A percentile compares a stretch with the other conserved stretches of the same genome.
Conservation (phyloP, 176 grass and related monocot genomes). For the Zoysia japonica region DNA sequence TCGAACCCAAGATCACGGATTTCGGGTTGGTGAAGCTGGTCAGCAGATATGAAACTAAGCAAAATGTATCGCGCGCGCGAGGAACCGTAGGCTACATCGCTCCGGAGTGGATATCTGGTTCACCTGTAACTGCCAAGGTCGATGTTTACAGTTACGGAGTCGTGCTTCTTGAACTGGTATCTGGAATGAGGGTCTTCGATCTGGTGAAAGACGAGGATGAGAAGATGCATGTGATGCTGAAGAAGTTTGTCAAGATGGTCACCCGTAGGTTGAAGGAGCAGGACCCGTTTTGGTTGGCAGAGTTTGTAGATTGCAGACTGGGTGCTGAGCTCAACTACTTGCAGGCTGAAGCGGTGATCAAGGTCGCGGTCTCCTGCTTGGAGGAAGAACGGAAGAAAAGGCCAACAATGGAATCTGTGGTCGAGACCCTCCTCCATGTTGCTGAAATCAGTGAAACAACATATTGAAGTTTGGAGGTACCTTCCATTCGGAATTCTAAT, state of each 20-base stretch:
- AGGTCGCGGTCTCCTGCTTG: conserved; percentile 45
- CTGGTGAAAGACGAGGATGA: conserved; percentile 28
- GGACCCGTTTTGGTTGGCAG: conserved; percentile 37
- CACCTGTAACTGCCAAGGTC: conserved; percentile 41
- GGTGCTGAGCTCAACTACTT: conserved; percentile 23
- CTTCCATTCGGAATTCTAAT: too few relatives aligned
- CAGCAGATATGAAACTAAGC: conserved; percentile 23
- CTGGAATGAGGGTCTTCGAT: conserved; percentile 36
- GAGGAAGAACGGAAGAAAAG: conserved; percentile 50
- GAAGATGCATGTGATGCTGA: conserved; percentile 29
- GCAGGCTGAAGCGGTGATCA: conserved; percentile 36
- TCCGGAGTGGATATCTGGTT: conserved; percentile 48
- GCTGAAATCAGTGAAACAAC: background rate
- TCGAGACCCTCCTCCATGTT: conserved; percentile 39
- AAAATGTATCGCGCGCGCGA: conserved; percentile 14
- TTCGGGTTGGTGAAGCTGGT: conserved; percentile 49
- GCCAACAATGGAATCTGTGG: conserved; percentile 53
- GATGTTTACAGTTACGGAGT: conserved; percentile 52
- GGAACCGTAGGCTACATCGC: conserved; percentile 52
- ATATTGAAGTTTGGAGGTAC: background rate
- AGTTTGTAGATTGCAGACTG: conserved; percentile 46
- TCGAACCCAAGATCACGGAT: conserved; percentile 54
- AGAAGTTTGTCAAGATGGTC: conserved; percentile 41
- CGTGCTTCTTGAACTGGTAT: conserved; percentile 44
- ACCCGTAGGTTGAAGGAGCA: conserved; percentile 15